phyloP scores from a whole-genome alignment of 2,329 filamentous ascomycete species.

The Cryphonectria parasitica region DNA sequence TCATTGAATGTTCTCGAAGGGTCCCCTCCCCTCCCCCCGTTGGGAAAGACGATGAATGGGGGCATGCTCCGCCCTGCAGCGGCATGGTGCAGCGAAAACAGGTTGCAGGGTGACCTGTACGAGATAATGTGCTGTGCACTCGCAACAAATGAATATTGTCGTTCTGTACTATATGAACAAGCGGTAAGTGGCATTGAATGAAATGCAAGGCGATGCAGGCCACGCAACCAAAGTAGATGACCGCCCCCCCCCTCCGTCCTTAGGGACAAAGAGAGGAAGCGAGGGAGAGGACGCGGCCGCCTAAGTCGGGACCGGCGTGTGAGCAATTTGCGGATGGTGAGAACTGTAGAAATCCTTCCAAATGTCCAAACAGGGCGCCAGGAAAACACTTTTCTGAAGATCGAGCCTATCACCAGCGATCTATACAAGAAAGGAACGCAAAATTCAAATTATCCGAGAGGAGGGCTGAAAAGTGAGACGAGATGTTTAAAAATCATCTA shows the following conservation, averaged over 20 bases:
- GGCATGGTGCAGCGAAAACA: neutral
- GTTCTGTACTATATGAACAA: neutral
- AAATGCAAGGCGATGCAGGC: neutral
- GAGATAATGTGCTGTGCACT: neutral
- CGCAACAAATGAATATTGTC: neutral
- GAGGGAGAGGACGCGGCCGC: neutral
- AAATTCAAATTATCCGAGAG: neutral
- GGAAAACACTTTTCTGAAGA: neutral
- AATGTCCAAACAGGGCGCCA: neutral
- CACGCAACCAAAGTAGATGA: neutral
- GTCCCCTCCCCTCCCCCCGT: too few species aligned
- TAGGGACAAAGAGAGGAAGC: too few species aligned
- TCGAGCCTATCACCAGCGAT: neutral
- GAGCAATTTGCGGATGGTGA: neutral
- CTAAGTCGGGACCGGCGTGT: neutral
- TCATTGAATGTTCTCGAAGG: slow-evolving; percentile 26
- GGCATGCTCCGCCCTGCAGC: neutral
- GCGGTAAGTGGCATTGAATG: neutral
- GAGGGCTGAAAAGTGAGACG: neutral
- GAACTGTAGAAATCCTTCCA: neutral
- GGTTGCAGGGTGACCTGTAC: neutral
- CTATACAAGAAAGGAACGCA: neutral
- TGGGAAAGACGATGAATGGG: neutral
- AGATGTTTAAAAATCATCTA: neutral
- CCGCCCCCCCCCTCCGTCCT: too few species aligned